Evolutionary conservation across 306 rosid species (phyloP).

Genomic region (Dicorynia guianensis): DNA sequence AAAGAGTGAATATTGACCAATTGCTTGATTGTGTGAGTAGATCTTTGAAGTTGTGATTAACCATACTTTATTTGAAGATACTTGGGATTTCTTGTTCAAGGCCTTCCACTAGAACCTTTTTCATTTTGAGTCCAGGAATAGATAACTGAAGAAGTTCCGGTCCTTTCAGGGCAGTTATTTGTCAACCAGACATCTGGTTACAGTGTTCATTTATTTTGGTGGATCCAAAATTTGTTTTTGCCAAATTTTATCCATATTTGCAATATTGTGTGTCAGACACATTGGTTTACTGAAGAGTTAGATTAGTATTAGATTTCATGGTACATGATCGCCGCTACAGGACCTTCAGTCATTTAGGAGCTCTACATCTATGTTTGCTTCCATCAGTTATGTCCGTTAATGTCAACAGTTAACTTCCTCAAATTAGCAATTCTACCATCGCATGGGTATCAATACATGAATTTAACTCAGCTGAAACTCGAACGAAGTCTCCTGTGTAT

Average conservation of each 20-base stretch:
- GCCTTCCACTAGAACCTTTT: background rate
- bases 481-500: background rate
- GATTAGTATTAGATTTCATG: too few relatives aligned
- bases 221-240: background rate
- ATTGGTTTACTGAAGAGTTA: background rate
- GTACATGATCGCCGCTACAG: background rate
- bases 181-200: conserved; percentile 4
- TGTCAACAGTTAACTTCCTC: background rate
- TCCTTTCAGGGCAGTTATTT: conserved; percentile 19
- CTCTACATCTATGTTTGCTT: background rate
- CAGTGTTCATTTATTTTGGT: conserved; percentile 3
- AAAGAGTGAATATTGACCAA: background rate
- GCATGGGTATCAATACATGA: too few relatives aligned
- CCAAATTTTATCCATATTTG: background rate
- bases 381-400: background rate
- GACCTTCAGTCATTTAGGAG: background rate
- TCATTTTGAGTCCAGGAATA: background rate
- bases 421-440: too few relatives aligned
- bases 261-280: background rate
- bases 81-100: background rate
- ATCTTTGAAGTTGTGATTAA: background rate
- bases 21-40: background rate
- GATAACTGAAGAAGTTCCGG: background rate
- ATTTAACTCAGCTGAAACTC: too few relatives aligned
- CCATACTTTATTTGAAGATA: background rate